Percentiles rank a stretch among this genome's conserved stretches.
These are phyloP conservation scores for Plectosphaerella cucumerina DNA, from an alignment of 2,329 filamentous ascomycete species.

Conservation along the genomic window DNA sequence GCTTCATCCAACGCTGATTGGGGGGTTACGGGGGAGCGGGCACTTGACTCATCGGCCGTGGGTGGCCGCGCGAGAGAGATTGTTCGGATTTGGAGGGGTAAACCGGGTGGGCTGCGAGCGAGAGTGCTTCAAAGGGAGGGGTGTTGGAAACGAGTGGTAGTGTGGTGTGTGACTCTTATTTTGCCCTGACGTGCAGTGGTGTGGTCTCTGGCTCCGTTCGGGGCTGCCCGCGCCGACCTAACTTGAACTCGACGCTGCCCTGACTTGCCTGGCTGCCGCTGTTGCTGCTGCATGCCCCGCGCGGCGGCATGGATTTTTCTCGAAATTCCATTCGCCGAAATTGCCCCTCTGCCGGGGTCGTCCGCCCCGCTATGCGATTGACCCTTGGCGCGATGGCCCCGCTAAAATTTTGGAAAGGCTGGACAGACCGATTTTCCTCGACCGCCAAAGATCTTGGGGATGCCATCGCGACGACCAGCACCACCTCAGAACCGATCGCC, in stretches of 20 bases:
- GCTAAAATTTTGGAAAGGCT: slow-evolving; percentile 13
- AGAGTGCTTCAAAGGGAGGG: too few species aligned
- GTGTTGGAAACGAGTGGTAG: not conserved
- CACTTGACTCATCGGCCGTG: slow-evolving; percentile 12
- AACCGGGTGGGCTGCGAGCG: too few species aligned
- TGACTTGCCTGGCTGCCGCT: too few species aligned
- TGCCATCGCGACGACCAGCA: not conserved
- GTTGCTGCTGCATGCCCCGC: not conserved
- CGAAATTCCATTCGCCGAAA: not conserved
- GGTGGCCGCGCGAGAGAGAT: not conserved
- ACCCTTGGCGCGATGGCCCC: slow-evolving; percentile 5
- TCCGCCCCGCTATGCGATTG: slow-evolving; percentile 7
- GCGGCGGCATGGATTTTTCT: not conserved
- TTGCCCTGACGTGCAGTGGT: slow-evolving; percentile 2
- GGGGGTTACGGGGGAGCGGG: slow-evolving; percentile 6
- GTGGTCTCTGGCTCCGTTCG: too few species aligned
- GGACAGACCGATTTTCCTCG: not conserved
- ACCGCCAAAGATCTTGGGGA: not conserved
- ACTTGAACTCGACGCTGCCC: too few species aligned
- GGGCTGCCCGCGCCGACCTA: not conserved
- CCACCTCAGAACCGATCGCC: not conserved
- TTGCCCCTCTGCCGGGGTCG: not conserved
- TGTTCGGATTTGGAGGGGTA: not conserved
- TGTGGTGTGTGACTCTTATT: slow-evolving; percentile 4
- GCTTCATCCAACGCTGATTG: slow-evolving; percentile 12